phyloP scores from a whole-genome alignment of 1,139 yeast species.

The Nematodospora anomalae region DNA sequence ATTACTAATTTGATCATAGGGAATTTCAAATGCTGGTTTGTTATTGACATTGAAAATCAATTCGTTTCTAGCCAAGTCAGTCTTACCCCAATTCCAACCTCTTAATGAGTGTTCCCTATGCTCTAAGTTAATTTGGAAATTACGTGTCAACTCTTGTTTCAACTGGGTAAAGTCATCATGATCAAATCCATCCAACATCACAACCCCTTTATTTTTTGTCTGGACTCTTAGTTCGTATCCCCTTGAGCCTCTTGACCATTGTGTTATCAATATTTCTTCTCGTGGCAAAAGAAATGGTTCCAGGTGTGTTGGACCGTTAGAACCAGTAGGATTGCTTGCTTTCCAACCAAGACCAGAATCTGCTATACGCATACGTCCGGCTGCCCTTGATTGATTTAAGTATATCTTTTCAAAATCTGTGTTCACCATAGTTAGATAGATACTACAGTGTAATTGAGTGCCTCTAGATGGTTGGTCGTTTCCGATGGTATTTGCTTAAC shows the following conservation, averaged over 20 bases:
- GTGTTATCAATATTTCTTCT: slow-evolving; percentile 74
- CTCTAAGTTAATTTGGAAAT: slow-evolving; percentile 72
- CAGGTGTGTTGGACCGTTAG: slow-evolving; percentile 36
- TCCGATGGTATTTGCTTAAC: too few species aligned
- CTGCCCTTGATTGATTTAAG: slow-evolving; percentile 77
- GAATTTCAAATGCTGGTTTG: slow-evolving; percentile 89
- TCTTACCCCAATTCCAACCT: slow-evolving; percentile 99
- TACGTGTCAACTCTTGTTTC: slow-evolving; percentile 80
- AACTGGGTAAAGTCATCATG: slow-evolving; percentile 74
- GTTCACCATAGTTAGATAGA: slow-evolving; percentile 34
- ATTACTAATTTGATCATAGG: slow-evolving; percentile 76
- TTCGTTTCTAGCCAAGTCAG: slow-evolving; percentile 91
- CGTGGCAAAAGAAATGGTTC: slow-evolving; percentile 80
- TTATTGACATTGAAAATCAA: slow-evolving; percentile 82
- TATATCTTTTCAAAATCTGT: slow-evolving; percentile 83
- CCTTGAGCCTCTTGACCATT: slow-evolving; percentile 92
- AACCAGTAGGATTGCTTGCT: slow-evolving; percentile 35
- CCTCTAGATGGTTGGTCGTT: background rate
- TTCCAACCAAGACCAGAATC: slow-evolving; percentile 98
- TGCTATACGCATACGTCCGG: slow-evolving; percentile 92
- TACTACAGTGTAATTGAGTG: background rate
- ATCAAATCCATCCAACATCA: slow-evolving; percentile 89
- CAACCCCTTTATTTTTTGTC: slow-evolving; percentile 84
- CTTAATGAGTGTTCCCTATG: slow-evolving; percentile 86
- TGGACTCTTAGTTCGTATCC: slow-evolving; percentile 89